Evolutionary conservation across 805 yeast genomes (phyloP).

Genomic region (Wickerhamomyces alni): DNA sequence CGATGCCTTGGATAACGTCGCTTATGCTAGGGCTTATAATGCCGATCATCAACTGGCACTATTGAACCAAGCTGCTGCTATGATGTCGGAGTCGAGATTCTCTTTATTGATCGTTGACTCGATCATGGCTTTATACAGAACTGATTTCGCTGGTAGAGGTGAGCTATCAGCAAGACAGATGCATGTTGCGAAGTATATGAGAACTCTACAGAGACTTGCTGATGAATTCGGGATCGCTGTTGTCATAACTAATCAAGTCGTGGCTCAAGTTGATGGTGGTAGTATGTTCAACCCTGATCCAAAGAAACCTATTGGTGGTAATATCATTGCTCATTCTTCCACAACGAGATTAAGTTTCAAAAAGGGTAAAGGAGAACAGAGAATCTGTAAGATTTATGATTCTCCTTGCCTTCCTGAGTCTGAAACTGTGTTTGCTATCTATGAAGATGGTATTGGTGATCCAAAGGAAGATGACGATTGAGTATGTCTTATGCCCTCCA

Average conservation of each 20-base stretch:
- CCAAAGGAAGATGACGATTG: slow-evolving; percentile 55
- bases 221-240: slow-evolving; percentile 98
- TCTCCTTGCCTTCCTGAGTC: slow-evolving; percentile 96
- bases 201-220: slow-evolving; percentile 86
- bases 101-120: slow-evolving; percentile 92
- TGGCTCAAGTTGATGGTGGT: slow-evolving; percentile 93
- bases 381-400: slow-evolving; percentile 92
- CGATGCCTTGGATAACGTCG: slow-evolving; percentile 94
- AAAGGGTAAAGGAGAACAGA: slow-evolving; percentile 87
- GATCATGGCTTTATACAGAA: slow-evolving; percentile 92
- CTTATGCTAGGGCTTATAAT: slow-evolving; percentile 94
- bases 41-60: slow-evolving; percentile 93
- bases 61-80: slow-evolving; percentile 82
- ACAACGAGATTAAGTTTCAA: slow-evolving; percentile 87
- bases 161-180: slow-evolving; percentile 92
- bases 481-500: too few relatives aligned
- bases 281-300: slow-evolving; percentile 88
- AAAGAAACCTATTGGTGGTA: slow-evolving; percentile 97
- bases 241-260: slow-evolving; percentile 93
- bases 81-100: slow-evolving; percentile 95
- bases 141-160: slow-evolving; percentile 93
- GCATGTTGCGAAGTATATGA: slow-evolving; percentile 90
- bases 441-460: slow-evolving; percentile 95
- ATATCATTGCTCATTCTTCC: slow-evolving; percentile 93
- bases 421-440: slow-evolving; percentile 91